phyloP scores from a whole-genome alignment of 1,139 yeast species.

The Zygosaccharomyces sapae region DNA sequence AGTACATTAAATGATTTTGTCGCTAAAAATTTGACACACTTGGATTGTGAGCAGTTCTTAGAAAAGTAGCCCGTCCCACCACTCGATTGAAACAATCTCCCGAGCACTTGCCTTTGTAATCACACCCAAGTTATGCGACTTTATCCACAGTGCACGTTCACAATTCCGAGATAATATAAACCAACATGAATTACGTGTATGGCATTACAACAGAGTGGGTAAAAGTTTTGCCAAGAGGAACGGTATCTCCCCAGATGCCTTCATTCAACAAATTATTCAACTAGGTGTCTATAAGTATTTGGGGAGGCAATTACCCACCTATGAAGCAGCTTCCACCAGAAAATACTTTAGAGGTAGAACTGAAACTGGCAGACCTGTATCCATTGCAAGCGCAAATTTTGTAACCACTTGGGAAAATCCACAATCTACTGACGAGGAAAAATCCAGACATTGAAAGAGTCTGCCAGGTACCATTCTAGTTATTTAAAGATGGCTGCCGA shows the following conservation, averaged over 20 bases:
- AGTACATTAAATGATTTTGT: slow-evolving; percentile 80
- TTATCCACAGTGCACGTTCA: slow-evolving; percentile 54
- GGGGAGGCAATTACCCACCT: slow-evolving; percentile 83
- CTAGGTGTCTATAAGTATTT: slow-evolving; percentile 74
- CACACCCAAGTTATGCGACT: slow-evolving; percentile 47
- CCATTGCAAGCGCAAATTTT: slow-evolving; percentile 67
- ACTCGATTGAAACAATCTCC: neutral
- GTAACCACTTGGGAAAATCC: slow-evolving; percentile 72
- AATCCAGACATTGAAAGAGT: slow-evolving; percentile 64
- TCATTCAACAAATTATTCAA: slow-evolving; percentile 70
- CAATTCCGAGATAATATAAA: slow-evolving; percentile 51
- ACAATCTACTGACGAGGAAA: slow-evolving; percentile 54
- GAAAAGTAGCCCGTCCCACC: slow-evolving; percentile 18
- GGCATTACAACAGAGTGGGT: slow-evolving; percentile 72
- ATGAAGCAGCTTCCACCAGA: slow-evolving; percentile 94
- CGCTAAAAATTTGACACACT: slow-evolving; percentile 50
- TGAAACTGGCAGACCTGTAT: slow-evolving; percentile 89
- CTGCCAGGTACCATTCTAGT: slow-evolving; percentile 69
- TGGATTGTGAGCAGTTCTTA: slow-evolving; percentile 43
- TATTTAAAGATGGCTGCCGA: slow-evolving; percentile 76
- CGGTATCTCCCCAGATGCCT: slow-evolving; percentile 75
- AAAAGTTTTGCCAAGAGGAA: slow-evolving; percentile 64
- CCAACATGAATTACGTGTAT: slow-evolving; percentile 56
- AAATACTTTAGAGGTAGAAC: slow-evolving; percentile 87
- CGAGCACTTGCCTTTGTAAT: slow-evolving; percentile 42